Base-by-base conservation (phyloP, 352 stramenopile genomes). In the Saprolegnia parasitica region DNA sequence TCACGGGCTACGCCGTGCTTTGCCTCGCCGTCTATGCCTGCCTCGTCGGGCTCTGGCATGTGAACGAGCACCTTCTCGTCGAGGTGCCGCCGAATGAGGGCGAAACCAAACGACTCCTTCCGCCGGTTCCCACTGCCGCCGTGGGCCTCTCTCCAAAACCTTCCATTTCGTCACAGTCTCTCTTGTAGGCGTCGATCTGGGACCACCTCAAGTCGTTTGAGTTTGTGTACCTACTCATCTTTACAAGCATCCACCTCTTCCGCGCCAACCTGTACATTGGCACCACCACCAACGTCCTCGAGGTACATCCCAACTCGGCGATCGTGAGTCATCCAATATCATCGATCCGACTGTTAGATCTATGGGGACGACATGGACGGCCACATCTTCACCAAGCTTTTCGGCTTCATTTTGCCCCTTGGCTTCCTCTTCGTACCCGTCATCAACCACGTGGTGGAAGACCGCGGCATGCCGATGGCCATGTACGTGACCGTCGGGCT, bases 51-150 rank as follows among this genome's bases (percentile, higher is more conserved):
- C 60, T 70, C 24, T 70, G 63, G 63, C 29, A 60, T 11, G 35
- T 60, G 16, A 60, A 60, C 35, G 52, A 60, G 35, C 16, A 16
- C 16, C 35, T 75, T 24, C 61, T 93, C 21, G 54, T 42, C 52
- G 52, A 42, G 52, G 13, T 8, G 24, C 9, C 24, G 24, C 16
- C 24, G 24, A 16, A 3, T 1, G 11, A 15, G 13, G 52, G 52
- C 9, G 52, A 60, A 11, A n/a, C 3, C 24, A 15, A 26, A 26
- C 52, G 11, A 26, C 35, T 60, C 24, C 1, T 60, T 16, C 13
- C 52, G 3, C 3, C 13, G 1, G 9, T 2, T 8, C 13, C 47
- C 2, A 29, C 2, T 5, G 47, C n/a, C 2, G 24, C n/a, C 5
- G 47, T 55, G 2, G 5, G 47, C 47, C 5, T 55, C 24, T 55